phyloP scores from a whole-genome alignment of 2,329 filamentous ascomycete species.

The Aureobasidium subglaciale region DNA sequence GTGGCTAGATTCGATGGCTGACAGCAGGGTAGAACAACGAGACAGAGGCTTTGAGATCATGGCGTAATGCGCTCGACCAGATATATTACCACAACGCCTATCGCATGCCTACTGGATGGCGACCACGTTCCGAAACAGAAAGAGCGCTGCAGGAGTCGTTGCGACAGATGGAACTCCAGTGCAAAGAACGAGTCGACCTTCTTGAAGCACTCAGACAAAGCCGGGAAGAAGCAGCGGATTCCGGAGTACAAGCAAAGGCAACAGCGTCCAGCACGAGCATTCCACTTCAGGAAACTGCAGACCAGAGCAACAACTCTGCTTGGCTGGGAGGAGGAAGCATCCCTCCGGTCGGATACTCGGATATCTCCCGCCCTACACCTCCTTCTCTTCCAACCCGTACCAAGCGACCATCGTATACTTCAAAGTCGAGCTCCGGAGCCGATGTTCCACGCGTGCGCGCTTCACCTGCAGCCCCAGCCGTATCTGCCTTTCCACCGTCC shows the following conservation, averaged over 20 bases:
- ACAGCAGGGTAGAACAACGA: slow-evolving; percentile 66
- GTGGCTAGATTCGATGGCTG: not conserved
- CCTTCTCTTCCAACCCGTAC: slow-evolving; percentile 30
- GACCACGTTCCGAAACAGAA: slow-evolving; percentile 73
- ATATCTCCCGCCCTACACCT: slow-evolving; percentile 61
- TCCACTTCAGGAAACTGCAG: not conserved
- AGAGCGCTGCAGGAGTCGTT: slow-evolving; percentile 74
- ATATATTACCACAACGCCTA: slow-evolving; percentile 82
- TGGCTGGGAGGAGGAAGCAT: slow-evolving; percentile 79
- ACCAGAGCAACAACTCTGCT: slow-evolving; percentile 5
- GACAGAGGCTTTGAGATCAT: slow-evolving; percentile 80
- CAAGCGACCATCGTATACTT: slow-evolving; percentile 39
- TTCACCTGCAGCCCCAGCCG: slow-evolving; percentile 10
- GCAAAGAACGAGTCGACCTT: slow-evolving; percentile 85
- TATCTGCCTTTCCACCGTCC: slow-evolving; percentile 20
- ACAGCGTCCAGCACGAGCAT: slow-evolving; percentile 13
- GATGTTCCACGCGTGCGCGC: slow-evolving; percentile 9
- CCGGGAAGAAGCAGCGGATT: slow-evolving; percentile 32
- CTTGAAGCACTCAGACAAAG: slow-evolving; percentile 71
- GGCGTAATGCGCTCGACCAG: slow-evolving; percentile 79
- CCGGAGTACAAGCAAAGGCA: not conserved
- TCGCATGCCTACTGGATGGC: slow-evolving; percentile 61
- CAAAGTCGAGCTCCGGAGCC: slow-evolving; percentile 39
- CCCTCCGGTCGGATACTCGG: slow-evolving; percentile 69
- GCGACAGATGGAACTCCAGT: slow-evolving; percentile 77